These are phyloP conservation scores for Talaromyces liani DNA, from an alignment of 495 filamentous ascomycete genomes.

Conservation along the genomic window DNA sequence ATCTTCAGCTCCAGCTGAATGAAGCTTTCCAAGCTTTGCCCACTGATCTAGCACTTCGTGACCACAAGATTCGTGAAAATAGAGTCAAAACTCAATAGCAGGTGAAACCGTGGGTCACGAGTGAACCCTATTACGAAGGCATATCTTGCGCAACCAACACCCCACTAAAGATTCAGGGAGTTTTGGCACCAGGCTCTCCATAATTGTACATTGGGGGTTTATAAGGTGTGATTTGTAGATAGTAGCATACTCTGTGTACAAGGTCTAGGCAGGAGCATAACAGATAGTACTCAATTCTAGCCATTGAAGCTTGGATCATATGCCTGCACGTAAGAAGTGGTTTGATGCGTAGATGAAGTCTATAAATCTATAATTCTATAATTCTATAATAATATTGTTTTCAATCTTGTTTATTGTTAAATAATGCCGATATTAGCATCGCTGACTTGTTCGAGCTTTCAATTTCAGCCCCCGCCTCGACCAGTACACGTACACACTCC, in stretches of 20 bases:
- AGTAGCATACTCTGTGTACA: not conserved
- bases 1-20: not conserved
- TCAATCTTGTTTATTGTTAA: not conserved
- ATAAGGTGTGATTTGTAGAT: not conserved
- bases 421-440: not conserved
- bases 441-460: not conserved
- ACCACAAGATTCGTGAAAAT: not conserved
- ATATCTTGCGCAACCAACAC: not conserved
- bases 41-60: not conserved
- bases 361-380: not conserved
- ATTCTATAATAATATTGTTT: not conserved
- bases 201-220: not conserved
- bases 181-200: not conserved
- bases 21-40: not conserved
- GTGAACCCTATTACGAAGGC: not conserved
- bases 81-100: not conserved
- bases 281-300: not conserved
- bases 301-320: not conserved
- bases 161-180: not conserved
- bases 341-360: not conserved
- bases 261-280: not conserved
- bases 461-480: conserved; percentile 4
- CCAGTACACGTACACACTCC: conserved; percentile 1
- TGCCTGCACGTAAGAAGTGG: not conserved
- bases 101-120: not conserved